Evolutionary conservation across 1,284 basidiomycete species (phyloP).

Genomic region (Puccinia horiana): DNA sequence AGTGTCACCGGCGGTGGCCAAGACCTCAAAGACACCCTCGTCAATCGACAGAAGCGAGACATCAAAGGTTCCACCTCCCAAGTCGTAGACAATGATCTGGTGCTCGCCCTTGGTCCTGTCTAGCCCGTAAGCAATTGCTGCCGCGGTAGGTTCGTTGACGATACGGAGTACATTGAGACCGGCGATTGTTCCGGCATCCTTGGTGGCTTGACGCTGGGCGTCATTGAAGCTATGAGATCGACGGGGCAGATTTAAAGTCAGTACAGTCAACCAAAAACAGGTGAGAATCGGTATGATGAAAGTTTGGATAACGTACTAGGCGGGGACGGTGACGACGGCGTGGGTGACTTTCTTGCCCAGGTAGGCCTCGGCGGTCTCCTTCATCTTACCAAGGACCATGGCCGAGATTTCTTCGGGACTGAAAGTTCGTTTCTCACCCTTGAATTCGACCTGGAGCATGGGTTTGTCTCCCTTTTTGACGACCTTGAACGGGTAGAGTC

Average conservation of each 20-base stretch:
- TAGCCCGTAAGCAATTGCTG: conserved; percentile 88
- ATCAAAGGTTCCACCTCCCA: conserved; percentile 60
- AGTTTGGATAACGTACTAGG: conserved; percentile 62
- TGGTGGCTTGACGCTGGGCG: conserved; percentile 97
- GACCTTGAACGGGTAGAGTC: conserved; percentile 61
- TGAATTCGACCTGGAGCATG: conserved; percentile 57
- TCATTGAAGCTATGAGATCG: conserved; percentile 77
- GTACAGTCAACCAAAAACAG: neutral
- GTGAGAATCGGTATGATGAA: neutral
- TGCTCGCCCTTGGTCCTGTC: conserved; percentile 93
- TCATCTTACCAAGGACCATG: conserved; percentile 97
- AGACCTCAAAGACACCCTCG: conserved; percentile 59
- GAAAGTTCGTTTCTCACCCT: conserved; percentile 57
- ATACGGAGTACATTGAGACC: conserved; percentile 95
- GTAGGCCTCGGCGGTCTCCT: conserved; percentile 98
- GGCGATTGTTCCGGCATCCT: conserved; percentile 95
- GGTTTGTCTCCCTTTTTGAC: conserved; percentile 57
- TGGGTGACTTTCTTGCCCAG: conserved; percentile 94
- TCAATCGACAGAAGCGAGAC: conserved; percentile 59
- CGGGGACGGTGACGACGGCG: conserved; percentile 96
- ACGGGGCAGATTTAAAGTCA: neutral
- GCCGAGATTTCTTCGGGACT: conserved; percentile 83
- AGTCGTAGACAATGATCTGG: conserved; percentile 71
- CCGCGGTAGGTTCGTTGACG: conserved; percentile 96
- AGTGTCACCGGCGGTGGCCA: conserved; percentile 59